Evolutionary conservation across 345 rosid genomes (phyloP), one percentile per base, ranked within the genome.

Genomic region (Eucalyptus erythrocorys): DNA sequence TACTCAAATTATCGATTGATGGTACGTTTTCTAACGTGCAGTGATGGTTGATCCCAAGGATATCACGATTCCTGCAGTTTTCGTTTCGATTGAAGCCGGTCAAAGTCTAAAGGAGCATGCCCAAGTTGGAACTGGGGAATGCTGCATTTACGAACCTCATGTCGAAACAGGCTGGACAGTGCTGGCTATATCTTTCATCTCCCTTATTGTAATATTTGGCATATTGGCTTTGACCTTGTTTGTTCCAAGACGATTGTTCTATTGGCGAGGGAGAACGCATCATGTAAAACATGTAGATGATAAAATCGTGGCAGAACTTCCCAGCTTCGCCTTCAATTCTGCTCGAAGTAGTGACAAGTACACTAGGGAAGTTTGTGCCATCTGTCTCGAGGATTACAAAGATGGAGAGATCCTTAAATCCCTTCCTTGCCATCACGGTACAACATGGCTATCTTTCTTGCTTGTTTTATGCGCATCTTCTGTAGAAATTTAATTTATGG

Each of bases 361-460:
- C 17, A 40, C 71, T 9, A 92, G 94, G 49, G 98, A 93, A 88
- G 95, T 97, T 37, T 95, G 98, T 91, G 93, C 96, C 2, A 94
- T 95, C 45, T 95, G 97, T 89, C 97, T 95, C 47, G 98, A 95
- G 92, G 97, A 96, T 91, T 96, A 94, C 89, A 90, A 87, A 89
- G 92, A 93, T 87, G 97, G 96, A 84, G 96, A 95, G 91, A 88
- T 51, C 91, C 91, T 96, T 61, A 95, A 93, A 91, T 89, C 93
- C 88, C 97, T 95, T 7, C 98, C 97, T 45, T 94, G 97, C 92
- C 94, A 94, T 86, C 99, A 95, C 80, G 96, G 99, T 95, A 91
- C 4, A 91, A 42, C 88, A 49, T 22, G 48, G 87, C 66, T 57
- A 89, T 37, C 45, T 37, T 89, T 51, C 7, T 87, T 82, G 47